Conservation (phyloP, 2,329 filamentous ascomycete genomes). For the Fusarium pilosicola region DNA sequence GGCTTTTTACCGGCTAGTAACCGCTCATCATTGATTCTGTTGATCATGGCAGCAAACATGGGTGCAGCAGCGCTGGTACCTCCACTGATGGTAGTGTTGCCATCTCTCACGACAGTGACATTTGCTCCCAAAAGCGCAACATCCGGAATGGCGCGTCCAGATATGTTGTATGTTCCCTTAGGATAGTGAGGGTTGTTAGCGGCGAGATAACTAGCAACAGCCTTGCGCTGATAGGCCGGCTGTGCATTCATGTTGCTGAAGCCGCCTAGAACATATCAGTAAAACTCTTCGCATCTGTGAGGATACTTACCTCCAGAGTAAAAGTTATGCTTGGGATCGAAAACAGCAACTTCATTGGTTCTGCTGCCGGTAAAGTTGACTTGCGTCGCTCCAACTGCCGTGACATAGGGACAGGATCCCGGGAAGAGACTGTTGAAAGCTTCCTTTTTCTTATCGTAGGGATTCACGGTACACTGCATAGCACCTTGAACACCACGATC, state of each 20-base stretch:
- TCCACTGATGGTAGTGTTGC: not conserved
- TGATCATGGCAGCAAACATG: not conserved
- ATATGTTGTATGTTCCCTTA: conserved; percentile 1
- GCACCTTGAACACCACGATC: not conserved
- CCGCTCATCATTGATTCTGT: not conserved
- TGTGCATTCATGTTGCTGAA: not conserved
- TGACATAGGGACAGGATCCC: not conserved
- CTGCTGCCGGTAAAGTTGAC: not conserved
- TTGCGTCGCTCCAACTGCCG: not conserved
- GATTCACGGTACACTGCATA: not conserved
- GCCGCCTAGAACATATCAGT: not conserved
- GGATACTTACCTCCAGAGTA: conserved; percentile 11
- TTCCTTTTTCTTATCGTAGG: too few relatives aligned
- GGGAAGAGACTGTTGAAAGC: not conserved
- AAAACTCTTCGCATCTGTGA: too few relatives aligned
- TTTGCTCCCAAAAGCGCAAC: not conserved
- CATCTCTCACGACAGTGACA: not conserved
- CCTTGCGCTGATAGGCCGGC: not conserved
- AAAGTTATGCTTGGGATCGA: conserved; percentile 3
- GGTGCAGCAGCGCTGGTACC: not conserved
- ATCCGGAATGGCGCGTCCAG: not conserved
- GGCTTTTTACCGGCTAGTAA: not conserved
- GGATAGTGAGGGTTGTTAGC: not conserved
- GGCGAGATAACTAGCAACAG: not conserved
- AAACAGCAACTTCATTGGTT: not conserved